Conservation (phyloP, 352 stramenopile species). For the Globisporangium yorkense region DNA sequence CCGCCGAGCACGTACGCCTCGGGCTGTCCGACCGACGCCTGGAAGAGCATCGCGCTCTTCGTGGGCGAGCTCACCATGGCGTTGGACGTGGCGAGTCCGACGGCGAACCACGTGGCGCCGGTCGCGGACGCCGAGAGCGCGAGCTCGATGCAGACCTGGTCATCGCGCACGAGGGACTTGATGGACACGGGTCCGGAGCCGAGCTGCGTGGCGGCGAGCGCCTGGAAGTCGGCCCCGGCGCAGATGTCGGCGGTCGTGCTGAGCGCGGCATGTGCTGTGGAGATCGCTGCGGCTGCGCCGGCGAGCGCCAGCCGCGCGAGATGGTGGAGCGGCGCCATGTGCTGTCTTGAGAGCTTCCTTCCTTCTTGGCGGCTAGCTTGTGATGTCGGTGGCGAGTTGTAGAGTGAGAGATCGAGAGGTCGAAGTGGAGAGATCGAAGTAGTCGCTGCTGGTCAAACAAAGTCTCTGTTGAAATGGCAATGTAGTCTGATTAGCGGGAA, state of each 20-base stretch:
- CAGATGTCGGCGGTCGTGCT: constrained; percentile 38
- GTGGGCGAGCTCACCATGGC: constrained; percentile 65
- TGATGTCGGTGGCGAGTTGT: too few species aligned
- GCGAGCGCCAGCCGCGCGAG: too few species aligned
- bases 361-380: too few species aligned
- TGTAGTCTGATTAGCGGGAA: too few species aligned
- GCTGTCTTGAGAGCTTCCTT: too few species aligned
- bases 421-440: too few species aligned
- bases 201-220: constrained; percentile 33
- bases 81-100: constrained; percentile 34
- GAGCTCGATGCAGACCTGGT: constrained; percentile 67
- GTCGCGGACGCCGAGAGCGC: constrained; percentile 32
- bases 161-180: constrained; percentile 45
- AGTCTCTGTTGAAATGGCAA: too few species aligned
- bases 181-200: constrained; percentile 57
- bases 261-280: constrained; percentile 3
- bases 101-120: constrained; percentile 50
- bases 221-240: constrained; percentile 45
- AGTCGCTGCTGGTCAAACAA: too few species aligned
- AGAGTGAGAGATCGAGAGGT: too few species aligned
- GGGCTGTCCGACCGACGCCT: constrained; percentile 26
- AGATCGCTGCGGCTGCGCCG: not conserved
- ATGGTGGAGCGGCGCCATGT: too few species aligned
- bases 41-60: constrained; percentile 74
- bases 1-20: constrained; percentile 43